These are phyloP conservation scores for Arabidopsis hybrid DNA, from an alignment of 441 rosid genomes.

Conservation along the genomic window DNA sequence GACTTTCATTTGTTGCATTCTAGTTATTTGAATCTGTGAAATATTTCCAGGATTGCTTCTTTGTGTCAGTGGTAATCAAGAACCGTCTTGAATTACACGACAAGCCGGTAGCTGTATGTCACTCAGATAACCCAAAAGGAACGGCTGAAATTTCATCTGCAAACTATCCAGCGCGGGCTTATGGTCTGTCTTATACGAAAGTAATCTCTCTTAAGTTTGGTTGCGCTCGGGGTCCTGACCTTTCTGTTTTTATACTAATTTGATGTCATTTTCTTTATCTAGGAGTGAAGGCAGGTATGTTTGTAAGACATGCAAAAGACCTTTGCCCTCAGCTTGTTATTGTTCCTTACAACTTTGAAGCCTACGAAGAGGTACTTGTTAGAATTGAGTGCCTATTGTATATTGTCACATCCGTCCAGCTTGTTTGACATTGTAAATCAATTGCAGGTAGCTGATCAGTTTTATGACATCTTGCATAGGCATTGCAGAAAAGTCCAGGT, in stretches of 20 bases:
- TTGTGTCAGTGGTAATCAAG: conserved; percentile 89
- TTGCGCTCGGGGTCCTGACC: conserved; percentile 12
- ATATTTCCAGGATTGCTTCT: conserved; percentile 88
- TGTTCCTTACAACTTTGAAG: conserved; percentile 89
- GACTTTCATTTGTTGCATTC: conserved; percentile 25
- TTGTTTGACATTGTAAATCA: conserved; percentile 22
- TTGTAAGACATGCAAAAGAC: conserved; percentile 91
- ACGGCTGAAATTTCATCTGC: conserved; percentile 99
- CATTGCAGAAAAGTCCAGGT: conserved; percentile 91
- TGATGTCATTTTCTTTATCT: conserved; percentile 24
- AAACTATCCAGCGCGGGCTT: conserved; percentile 89
- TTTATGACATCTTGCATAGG: conserved; percentile 82
- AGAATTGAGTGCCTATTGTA: conserved; percentile 14
- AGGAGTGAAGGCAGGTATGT: conserved; percentile 95
- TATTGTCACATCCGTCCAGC: background rate
- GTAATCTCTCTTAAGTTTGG: conserved; percentile 36
- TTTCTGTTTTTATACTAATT: conserved; percentile 19
- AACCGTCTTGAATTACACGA: conserved; percentile 70
- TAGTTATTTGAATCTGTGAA: conserved; percentile 34
- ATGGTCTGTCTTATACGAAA: conserved; percentile 63
- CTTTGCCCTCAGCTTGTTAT: conserved; percentile 86
- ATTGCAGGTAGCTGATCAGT: conserved; percentile 91
- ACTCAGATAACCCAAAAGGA: conserved; percentile 93
- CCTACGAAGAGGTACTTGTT: conserved; percentile 78
- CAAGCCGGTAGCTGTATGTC: conserved; percentile 91